These are phyloP conservation scores for Pestalotiopsis sp. DNA, from an alignment of 2,329 filamentous ascomycete genomes.

Conservation along the genomic window DNA sequence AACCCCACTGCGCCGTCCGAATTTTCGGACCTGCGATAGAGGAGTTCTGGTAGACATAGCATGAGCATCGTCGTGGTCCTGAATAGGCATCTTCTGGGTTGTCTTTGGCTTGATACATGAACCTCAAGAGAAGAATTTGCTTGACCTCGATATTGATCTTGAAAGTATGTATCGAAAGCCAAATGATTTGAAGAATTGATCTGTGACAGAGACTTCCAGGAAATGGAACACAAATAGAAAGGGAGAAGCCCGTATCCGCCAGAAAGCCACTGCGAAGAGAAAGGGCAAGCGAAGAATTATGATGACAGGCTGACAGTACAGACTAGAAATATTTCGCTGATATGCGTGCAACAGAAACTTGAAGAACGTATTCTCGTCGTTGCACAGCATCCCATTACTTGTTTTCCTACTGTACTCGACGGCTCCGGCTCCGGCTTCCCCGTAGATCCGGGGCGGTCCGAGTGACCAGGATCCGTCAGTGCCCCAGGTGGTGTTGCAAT, in stretches of 20 bases:
- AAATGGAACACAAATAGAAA: no score
- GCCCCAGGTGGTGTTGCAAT: neutral
- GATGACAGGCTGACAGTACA: no score
- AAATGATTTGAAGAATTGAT: no score
- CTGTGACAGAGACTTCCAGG: no score
- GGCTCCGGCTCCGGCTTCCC: neutral
- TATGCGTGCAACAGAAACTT: neutral
- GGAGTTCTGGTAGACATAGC: neutral
- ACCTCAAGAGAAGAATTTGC: no score
- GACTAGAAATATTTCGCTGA: neutral
- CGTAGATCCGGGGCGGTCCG: neutral
- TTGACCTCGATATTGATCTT: no score
- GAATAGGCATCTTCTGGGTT: neutral
- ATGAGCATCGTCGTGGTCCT: neutral
- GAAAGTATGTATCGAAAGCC: no score
- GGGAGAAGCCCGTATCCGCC: no score
- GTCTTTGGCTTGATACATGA: neutral
- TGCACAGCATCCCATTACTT: neutral
- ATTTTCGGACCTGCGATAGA: neutral
- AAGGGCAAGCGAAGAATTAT: no score
- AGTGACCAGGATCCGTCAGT: neutral
- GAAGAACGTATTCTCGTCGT: neutral
- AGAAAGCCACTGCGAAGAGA: no score
- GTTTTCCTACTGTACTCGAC: neutral
- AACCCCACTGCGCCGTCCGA: neutral